Evolutionary conservation across 139 green algal species (phyloP), one percentile per base, ranked within the genome.

Genomic region (Chlorella sp.): DNA sequence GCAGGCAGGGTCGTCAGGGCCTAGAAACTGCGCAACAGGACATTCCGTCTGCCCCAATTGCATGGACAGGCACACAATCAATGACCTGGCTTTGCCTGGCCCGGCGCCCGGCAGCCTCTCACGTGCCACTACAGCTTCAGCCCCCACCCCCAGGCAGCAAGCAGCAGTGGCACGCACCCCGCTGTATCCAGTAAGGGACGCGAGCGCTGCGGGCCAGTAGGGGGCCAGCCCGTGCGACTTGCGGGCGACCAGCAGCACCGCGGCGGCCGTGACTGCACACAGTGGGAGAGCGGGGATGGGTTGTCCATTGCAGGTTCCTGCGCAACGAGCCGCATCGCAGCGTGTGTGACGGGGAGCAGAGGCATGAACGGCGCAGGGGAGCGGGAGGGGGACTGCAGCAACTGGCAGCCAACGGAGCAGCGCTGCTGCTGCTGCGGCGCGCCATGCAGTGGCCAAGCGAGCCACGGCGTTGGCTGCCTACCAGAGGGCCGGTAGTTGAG

Each of bases 181-280:
- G 5, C 9, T 28, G 72, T 88, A 86, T 28, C 81, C 86, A 0
- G 81, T 84, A 20, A 89, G 81, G 28, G 46, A 24, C 13, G 38
- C 22, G 14, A 89, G 81, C 22, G 72, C 65, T 14, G 75, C 51
- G 32, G 86, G 86, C 86, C 86, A 89, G 60, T 80, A 81, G 34
- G 86, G 86, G 24, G 75, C 72, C 65, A 69, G 22, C 11, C 81
- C 86, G 1, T 56, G 74, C 2, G 75, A 68, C 46, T 56, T 68
- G 40, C 86, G 81, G 43, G 84, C 75, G 20, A 73, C 81, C 20
- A 40, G 64, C 60, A 90, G 68, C 58, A 87, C 76, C 6, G 82
- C 76, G 0, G 86, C 82, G 14, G 86, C 86, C 51, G 87, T 51
- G 16, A 85, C 76, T 60, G 82, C 68, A 41, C 44, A 14, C 6